Evolutionary conservation across 352 stramenopile genomes (phyloP).

Genomic region (Phytopythium chamaehyphon): DNA sequence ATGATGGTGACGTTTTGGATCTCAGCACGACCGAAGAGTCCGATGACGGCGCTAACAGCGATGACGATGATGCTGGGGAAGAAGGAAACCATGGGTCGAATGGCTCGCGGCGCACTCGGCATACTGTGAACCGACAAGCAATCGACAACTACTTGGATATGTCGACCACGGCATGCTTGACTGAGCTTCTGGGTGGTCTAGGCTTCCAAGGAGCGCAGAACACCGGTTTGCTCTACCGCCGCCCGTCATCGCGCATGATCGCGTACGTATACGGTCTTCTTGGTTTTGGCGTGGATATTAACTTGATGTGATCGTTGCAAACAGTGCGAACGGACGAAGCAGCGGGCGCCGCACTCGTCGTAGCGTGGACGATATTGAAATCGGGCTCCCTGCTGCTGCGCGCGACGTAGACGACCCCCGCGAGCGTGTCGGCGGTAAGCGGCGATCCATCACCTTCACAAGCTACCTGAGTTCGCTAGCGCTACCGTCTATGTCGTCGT

Average conservation of each 20-base stretch:
- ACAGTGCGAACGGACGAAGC: constrained; percentile 8
- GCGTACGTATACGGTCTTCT: constrained; percentile 9
- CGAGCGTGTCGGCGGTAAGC: constrained; percentile 43
- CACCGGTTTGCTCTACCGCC: constrained; percentile 44
- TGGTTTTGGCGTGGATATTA: background rate
- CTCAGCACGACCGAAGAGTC: constrained; percentile 27
- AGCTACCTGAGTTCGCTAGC: constrained; percentile 23
- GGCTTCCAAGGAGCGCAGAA: constrained; percentile 53
- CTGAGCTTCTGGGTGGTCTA: constrained; percentile 55
- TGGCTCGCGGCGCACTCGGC: constrained; percentile 16
- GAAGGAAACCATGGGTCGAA: constrained; percentile 1
- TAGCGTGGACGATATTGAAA: constrained; percentile 77
- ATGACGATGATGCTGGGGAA: constrained; percentile 29
- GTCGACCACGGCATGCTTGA: constrained; percentile 69
- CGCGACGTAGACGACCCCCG: constrained; percentile 38
- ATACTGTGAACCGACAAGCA: constrained; percentile 62
- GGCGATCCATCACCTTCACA: constrained; percentile 77
- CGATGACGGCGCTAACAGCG: constrained; percentile 22
- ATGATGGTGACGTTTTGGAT: constrained; percentile 9
- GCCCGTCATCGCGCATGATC: constrained; percentile 39
- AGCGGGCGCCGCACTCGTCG: constrained; percentile 21
- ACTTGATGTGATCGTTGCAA: constrained; percentile 7
- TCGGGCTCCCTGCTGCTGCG: constrained; percentile 51
- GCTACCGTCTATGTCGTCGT: background rate
- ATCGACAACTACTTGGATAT: constrained; percentile 88